Conservation (phyloP, 1,284 basidiomycete genomes). For the Fomitopsis betulina region DNA sequence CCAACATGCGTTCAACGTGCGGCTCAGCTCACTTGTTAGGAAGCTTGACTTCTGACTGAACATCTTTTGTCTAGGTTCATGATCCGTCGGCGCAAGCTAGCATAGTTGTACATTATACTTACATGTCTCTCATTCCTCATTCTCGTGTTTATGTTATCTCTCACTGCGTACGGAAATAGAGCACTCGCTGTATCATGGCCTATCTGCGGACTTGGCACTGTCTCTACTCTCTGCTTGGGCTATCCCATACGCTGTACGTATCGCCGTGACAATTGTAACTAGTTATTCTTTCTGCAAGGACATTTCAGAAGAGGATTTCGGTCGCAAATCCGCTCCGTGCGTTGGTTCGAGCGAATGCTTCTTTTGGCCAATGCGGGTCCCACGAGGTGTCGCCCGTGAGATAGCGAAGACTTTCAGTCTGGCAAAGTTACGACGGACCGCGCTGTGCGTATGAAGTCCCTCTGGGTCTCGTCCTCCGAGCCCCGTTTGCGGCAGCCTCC, state of each 20-base stretch:
- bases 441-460: too few relatives aligned
- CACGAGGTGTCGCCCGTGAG: too few relatives aligned
- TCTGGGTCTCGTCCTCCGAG: too few relatives aligned
- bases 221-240: background rate
- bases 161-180: background rate
- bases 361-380: too few relatives aligned
- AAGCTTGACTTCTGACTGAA: background rate
- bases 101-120: slow-evolving; percentile 2
- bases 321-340: background rate
- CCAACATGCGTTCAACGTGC: slow-evolving; percentile 4
- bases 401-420: too few relatives aligned
- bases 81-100: slow-evolving; percentile 7
- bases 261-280: background rate
- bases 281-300: background rate
- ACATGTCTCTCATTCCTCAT: too few relatives aligned
- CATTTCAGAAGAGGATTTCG: background rate
- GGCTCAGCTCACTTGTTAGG: background rate
- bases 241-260: background rate
- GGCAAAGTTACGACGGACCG: too few relatives aligned
- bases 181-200: background rate
- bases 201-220: background rate
- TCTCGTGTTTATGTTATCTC: background rate
- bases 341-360: too few relatives aligned
- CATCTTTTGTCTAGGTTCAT: slow-evolving; percentile 1
- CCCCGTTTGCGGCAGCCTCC: too few relatives aligned